Evolutionary conservation across 371 early-diverging fungal species (phyloP).

Genomic region (Phascolomyces articulosus): DNA sequence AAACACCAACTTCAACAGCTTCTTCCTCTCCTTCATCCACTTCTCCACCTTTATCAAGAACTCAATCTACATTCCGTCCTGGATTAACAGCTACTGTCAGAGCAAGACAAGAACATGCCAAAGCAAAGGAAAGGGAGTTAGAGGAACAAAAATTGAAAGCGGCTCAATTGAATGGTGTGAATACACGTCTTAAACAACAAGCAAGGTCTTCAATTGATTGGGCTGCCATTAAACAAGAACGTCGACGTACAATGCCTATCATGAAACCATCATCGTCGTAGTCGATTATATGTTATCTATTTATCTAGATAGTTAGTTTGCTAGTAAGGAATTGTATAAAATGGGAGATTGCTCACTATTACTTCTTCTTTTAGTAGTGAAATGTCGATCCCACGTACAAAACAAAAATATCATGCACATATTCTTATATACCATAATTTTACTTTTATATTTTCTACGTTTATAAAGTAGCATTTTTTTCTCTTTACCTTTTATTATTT

Average conservation of each 20-base stretch:
- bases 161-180: slow-evolving; percentile 14
- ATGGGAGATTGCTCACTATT: too few relatives aligned
- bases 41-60: slow-evolving; percentile 13
- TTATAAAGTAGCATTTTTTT: too few relatives aligned
- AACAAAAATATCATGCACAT: too few relatives aligned
- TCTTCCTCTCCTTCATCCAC: slow-evolving; percentile 3
- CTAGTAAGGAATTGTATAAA: too few relatives aligned
- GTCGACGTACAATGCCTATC: slow-evolving; percentile 35
- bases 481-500: too few relatives aligned
- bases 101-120: slow-evolving; percentile 48
- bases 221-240: slow-evolving; percentile 35
- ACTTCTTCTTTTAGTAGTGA: too few relatives aligned
- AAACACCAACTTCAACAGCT: neutral
- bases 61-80: slow-evolving; percentile 26
- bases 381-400: too few relatives aligned
- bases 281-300: too few relatives aligned
- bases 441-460: too few relatives aligned
- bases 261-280: slow-evolving; percentile 4
- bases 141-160: slow-evolving; percentile 37
- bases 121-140: slow-evolving; percentile 25
- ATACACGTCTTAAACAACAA: slow-evolving; percentile 31
- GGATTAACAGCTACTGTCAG: slow-evolving; percentile 42
- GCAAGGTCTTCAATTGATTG: slow-evolving; percentile 39
- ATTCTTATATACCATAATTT: too few relatives aligned
- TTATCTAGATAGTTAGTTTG: too few relatives aligned